Conservation (phyloP, 169 alveolate species). For the Toxoplasma gondii region DNA sequence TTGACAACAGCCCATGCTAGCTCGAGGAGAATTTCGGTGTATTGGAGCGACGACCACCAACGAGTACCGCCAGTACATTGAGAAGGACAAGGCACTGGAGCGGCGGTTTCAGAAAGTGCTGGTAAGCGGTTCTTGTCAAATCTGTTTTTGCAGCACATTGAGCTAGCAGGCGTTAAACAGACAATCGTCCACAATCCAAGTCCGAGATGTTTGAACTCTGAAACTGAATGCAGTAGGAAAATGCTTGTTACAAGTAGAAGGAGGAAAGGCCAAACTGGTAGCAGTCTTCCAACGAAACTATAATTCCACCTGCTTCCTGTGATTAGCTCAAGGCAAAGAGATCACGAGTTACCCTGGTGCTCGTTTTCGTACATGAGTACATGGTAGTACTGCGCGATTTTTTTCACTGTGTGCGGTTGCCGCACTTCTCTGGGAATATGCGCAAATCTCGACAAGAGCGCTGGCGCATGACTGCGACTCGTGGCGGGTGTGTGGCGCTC, state of each 20-base stretch:
- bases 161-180: not conserved
- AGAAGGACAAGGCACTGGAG: conserved; percentile 90
- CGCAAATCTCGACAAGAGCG: too few relatives aligned
- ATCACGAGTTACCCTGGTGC: too few relatives aligned
- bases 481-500: too few relatives aligned
- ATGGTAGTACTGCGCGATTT: too few relatives aligned
- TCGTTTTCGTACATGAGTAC: too few relatives aligned
- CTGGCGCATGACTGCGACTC: too few relatives aligned
- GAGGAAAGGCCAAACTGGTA: not conserved
- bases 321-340: too few relatives aligned
- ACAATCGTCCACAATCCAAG: too few relatives aligned
- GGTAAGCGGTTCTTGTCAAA: not conserved
- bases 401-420: too few relatives aligned
- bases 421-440: too few relatives aligned
- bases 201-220: conserved; percentile 69
- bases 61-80: conserved; percentile 88
- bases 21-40: conserved; percentile 78
- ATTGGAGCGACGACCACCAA: conserved; percentile 91
- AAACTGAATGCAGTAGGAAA: not conserved
- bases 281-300: too few relatives aligned
- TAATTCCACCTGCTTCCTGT: too few relatives aligned
- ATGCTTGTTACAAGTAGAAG: not conserved
- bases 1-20: conserved; percentile 71
- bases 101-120: conserved; percentile 86
- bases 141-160: not conserved